Evolutionary conservation across 495 filamentous ascomycete species (phyloP).

Genomic region (Viridothelium virens): DNA sequence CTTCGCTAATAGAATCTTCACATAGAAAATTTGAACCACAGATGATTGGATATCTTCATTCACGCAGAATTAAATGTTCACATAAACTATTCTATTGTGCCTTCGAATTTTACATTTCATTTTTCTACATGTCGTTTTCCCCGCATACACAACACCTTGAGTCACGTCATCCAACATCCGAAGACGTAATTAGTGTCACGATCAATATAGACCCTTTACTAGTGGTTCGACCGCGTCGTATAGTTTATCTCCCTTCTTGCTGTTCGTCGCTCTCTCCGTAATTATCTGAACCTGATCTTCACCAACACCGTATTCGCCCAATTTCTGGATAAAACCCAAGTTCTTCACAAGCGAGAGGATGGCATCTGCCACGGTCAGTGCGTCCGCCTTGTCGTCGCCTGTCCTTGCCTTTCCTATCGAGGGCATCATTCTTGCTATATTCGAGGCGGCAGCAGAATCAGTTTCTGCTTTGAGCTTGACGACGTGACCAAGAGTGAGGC

Average conservation of each 20-base stretch:
- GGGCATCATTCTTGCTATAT: constrained; percentile 38
- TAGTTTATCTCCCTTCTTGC: constrained; percentile 28
- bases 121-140: not conserved
- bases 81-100: no score
- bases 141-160: not conserved
- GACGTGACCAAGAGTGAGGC: constrained; percentile 41
- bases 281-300: constrained; percentile 34
- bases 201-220: constrained; percentile 32
- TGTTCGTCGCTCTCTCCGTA: constrained; percentile 30
- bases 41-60: not conserved
- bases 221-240: constrained; percentile 32
- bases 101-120: no score
- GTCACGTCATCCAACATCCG: not conserved
- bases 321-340: constrained; percentile 30
- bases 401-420: constrained; percentile 32
- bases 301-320: constrained; percentile 34
- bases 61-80: no score
- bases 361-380: constrained; percentile 31
- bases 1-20: not conserved
- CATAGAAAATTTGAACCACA: not conserved
- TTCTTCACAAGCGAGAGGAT: constrained; percentile 33
- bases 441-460: constrained; percentile 36
- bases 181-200: not conserved
- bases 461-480: constrained; percentile 39
- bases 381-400: constrained; percentile 36